phyloP scores from a whole-genome alignment of 495 filamentous ascomycete species.

The Neurospora africana region DNA sequence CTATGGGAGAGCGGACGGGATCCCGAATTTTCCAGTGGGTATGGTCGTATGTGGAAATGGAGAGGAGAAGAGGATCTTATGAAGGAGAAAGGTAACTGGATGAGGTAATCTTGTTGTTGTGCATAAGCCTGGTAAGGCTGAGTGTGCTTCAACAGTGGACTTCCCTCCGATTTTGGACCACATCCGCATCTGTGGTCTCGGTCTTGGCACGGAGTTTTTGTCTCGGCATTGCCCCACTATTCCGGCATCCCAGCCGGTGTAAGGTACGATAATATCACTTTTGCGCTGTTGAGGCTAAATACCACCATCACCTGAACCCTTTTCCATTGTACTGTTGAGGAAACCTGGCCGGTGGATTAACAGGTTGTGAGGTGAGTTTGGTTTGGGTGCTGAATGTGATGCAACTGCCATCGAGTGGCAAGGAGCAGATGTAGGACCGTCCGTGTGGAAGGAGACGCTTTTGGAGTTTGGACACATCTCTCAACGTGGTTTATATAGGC shows the following conservation, averaged over 20 bases:
- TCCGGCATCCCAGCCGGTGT: neutral
- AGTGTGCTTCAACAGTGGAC: too few relatives aligned
- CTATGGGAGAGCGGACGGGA: constrained; percentile 44
- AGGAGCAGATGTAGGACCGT: neutral
- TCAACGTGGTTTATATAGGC: neutral
- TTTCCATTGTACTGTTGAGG: neutral
- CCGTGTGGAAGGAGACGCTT: neutral
- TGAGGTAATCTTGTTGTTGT: too few relatives aligned
- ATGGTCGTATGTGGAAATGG: neutral
- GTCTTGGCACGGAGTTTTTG: neutral
- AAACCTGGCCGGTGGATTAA: neutral
- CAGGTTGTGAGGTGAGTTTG: neutral
- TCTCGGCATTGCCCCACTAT: neutral
- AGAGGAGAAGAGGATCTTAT: too few relatives aligned
- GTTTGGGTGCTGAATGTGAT: neutral
- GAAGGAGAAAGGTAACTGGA: too few relatives aligned
- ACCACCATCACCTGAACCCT: neutral
- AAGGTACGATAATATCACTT: too few relatives aligned
- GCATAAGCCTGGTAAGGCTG: too few relatives aligned
- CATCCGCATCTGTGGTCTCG: neutral
- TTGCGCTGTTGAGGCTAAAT: neutral
- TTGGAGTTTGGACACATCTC: neutral
- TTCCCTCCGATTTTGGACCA: neutral
- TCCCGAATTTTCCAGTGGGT: constrained; percentile 16
- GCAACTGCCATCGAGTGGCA: neutral